phyloP scores from a whole-genome alignment of 257 asterid genomes.

The Sherardia arvensis region DNA sequence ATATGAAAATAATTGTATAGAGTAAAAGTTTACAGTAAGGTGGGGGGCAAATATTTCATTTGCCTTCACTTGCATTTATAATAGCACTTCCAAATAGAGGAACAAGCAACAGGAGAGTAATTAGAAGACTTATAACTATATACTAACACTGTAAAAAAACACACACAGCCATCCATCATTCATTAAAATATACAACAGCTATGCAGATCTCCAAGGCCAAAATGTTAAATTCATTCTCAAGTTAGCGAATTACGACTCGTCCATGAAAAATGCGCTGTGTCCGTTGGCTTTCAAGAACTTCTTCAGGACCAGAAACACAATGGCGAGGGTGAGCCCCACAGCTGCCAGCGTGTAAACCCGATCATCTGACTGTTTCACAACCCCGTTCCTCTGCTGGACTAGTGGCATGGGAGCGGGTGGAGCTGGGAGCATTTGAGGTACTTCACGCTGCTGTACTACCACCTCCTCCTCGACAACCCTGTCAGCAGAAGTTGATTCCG shows the following conservation, averaged over 20 bases:
- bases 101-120: background rate
- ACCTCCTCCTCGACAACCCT: slow-evolving; percentile 23
- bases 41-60: too few species aligned
- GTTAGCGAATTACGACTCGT: slow-evolving; percentile 49
- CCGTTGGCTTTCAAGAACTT: slow-evolving; percentile 82
- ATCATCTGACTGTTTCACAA: slow-evolving; percentile 51
- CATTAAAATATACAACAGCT: slow-evolving; percentile 1
- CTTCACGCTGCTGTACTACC: slow-evolving; percentile 19
- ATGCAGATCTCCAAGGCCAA: background rate
- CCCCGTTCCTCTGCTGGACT: slow-evolving; percentile 23
- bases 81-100: background rate
- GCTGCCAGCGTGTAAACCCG: slow-evolving; percentile 84
- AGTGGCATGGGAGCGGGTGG: slow-evolving; percentile 27
- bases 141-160: background rate
- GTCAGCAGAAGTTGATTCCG: slow-evolving; percentile 21
- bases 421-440: slow-evolving; percentile 30
- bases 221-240: too few species aligned
- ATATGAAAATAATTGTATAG: too few species aligned
- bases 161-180: background rate
- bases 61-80: too few species aligned
- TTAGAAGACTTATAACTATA: background rate
- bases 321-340: slow-evolving; percentile 70
- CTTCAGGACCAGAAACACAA: slow-evolving; percentile 68
- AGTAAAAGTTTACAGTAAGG: too few species aligned
- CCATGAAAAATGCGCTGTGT: slow-evolving; percentile 56